Conservation (phyloP, 257 asterid species). For the Rhazya stricta region DNA sequence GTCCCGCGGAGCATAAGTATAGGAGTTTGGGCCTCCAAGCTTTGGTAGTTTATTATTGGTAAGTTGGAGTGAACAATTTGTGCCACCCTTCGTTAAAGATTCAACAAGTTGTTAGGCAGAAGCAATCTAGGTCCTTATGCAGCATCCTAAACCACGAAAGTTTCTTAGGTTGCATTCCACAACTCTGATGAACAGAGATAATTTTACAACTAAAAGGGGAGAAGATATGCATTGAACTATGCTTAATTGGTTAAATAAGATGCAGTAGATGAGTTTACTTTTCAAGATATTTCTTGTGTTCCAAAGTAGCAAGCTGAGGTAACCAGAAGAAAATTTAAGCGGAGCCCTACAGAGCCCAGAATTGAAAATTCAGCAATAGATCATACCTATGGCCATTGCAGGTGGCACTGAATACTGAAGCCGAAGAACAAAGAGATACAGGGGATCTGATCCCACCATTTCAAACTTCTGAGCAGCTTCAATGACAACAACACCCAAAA, state of each 20-base stretch:
- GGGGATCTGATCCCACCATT: conserved; percentile 46
- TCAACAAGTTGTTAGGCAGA: conserved; percentile 4
- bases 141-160: neutral
- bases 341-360: neutral
- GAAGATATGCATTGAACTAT: neutral
- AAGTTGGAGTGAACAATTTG: neutral
- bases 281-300: neutral
- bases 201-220: neutral
- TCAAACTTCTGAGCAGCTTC: conserved; percentile 58
- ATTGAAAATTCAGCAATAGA: neutral
- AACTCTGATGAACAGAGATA: neutral
- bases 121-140: neutral
- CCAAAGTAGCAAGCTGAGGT: neutral
- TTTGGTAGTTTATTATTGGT: neutral
- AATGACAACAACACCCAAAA: conserved; percentile 55
- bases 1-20: neutral
- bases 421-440: conserved; percentile 71
- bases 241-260: neutral
- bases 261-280: neutral
- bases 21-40: neutral
- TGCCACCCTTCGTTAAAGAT: neutral
- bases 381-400: conserved; percentile 80
- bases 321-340: neutral
- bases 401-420: conserved; percentile 88
- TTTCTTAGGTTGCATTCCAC: neutral